Evolutionary conservation across 1,284 basidiomycete species (phyloP).

Genomic region (Crepidotus sp.): DNA sequence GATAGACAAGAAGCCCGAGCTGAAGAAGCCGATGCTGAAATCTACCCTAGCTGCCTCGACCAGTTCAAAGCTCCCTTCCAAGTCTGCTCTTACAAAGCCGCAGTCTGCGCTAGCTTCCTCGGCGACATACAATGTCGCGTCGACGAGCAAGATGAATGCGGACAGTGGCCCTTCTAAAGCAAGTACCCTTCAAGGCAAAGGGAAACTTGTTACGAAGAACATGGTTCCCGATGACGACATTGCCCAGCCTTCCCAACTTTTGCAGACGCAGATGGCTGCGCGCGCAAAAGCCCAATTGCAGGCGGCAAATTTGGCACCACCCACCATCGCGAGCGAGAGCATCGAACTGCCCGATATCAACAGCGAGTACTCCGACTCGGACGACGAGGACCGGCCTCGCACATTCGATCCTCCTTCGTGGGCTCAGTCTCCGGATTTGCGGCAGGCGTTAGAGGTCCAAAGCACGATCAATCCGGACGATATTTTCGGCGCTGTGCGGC

Average conservation of each 20-base stretch:
- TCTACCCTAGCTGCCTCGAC: slow-evolving; percentile 27
- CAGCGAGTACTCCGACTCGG: slow-evolving; percentile 93
- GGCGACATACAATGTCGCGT: slow-evolving; percentile 25
- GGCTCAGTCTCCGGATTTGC: slow-evolving; percentile 85
- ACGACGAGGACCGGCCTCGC: slow-evolving; percentile 70
- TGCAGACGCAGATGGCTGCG: slow-evolving; percentile 64
- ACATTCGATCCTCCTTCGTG: slow-evolving; percentile 73
- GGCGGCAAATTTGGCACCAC: slow-evolving; percentile 43
- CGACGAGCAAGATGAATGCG: slow-evolving; percentile 21
- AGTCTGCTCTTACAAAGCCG: slow-evolving; percentile 23
- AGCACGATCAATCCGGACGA: slow-evolving; percentile 85
- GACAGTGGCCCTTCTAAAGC: slow-evolving; percentile 30
- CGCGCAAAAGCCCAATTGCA: slow-evolving; percentile 58
- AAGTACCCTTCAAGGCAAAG: slow-evolving; percentile 38
- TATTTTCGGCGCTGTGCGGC: slow-evolving; percentile 81
- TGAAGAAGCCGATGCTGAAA: slow-evolving; percentile 49
- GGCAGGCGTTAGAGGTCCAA: slow-evolving; percentile 69
- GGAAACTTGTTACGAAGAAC: slow-evolving; percentile 29
- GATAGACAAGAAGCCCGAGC: slow-evolving; percentile 46
- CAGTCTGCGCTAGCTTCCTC: slow-evolving; percentile 27
- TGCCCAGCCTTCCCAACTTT: slow-evolving; percentile 47
- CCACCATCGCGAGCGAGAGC: slow-evolving; percentile 59
- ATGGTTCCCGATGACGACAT: slow-evolving; percentile 37
- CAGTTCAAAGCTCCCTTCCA: slow-evolving; percentile 18
- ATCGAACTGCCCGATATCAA: slow-evolving; percentile 91